Evolutionary conservation across 2,329 filamentous ascomycete species (phyloP).

Genomic region (Neoscytalidium dimidiatum): DNA sequence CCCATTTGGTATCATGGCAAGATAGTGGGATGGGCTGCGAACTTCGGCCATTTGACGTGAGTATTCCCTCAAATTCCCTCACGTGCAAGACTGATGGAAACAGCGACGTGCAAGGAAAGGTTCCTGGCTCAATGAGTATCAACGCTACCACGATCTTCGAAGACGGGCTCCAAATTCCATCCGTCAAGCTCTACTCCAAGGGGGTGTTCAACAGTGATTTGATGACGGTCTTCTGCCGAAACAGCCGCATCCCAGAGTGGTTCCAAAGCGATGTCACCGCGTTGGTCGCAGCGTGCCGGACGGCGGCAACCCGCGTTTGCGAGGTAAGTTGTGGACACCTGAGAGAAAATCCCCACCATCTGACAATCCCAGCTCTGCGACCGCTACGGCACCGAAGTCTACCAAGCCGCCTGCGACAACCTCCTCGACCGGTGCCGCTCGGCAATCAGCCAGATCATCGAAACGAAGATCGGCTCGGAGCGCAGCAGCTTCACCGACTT

Average conservation of each 20-base stretch:
- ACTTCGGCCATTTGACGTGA: conserved; percentile 53
- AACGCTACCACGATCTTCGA: conserved; percentile 51
- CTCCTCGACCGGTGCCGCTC: conserved; percentile 47
- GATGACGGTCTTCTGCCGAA: conserved; percentile 50
- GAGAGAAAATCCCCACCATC: accelerated
- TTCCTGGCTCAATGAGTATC: conserved; percentile 54
- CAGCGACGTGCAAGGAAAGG: conserved; percentile 44
- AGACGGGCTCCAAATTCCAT: conserved; percentile 53
- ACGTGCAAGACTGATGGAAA: not conserved
- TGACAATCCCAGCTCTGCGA: conserved; percentile 34
- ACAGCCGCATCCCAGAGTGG: conserved; percentile 52
- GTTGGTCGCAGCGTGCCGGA: conserved; percentile 50
- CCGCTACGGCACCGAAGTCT: conserved; percentile 48
- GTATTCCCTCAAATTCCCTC: conserved; percentile 25
- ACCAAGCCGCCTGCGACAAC: conserved; percentile 48
- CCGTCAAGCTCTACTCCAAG: conserved; percentile 49
- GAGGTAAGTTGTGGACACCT: conserved; percentile 27
- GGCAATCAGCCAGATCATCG: conserved; percentile 50
- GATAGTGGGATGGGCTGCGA: conserved; percentile 52
- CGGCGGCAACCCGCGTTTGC: conserved; percentile 46
- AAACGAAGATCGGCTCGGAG: conserved; percentile 47
- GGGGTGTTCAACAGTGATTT: conserved; percentile 48
- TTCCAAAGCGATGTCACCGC: conserved; percentile 51
- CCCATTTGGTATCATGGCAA: conserved; percentile 49
- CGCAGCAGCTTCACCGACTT: conserved; percentile 51